Conservation (phyloP, 2,329 filamentous ascomycete species). For the Sporothrix pallida region DNA sequence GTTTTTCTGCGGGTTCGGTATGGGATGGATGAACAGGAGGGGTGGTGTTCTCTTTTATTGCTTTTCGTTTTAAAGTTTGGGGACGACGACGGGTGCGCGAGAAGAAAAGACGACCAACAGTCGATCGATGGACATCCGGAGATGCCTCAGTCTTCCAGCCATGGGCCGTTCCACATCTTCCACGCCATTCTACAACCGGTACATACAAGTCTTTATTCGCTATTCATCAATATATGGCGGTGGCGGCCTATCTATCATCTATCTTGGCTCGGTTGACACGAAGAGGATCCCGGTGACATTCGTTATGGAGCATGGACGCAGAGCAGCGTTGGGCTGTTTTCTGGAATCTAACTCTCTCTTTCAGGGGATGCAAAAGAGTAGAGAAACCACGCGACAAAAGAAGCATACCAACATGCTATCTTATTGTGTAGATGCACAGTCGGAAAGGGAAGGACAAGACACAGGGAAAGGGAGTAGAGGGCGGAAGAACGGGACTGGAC, state of each 20-base stretch:
- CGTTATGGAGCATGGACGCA: background rate
- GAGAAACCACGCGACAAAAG: constrained; percentile 6
- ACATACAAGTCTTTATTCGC: constrained; percentile 19
- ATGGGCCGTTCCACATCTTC: constrained; percentile 1
- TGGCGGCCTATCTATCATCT: background rate
- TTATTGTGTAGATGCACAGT: constrained; percentile 21
- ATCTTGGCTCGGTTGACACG: constrained; percentile 7
- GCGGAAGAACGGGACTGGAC: constrained; percentile 6
- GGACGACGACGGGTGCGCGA: background rate
- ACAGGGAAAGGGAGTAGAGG: constrained; percentile 15
- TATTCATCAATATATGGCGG: constrained; percentile 17
- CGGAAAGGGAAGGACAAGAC: constrained; percentile 26
- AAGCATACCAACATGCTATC: constrained; percentile 16
- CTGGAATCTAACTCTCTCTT: background rate
- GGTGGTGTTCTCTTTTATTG: constrained; percentile 17
- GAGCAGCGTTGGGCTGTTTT: constrained; percentile 1
- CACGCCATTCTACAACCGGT: constrained; percentile 19
- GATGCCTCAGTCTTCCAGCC: constrained; percentile 20
- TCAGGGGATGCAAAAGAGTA: background rate
- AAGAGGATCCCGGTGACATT: constrained; percentile 14
- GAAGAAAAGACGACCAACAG: background rate
- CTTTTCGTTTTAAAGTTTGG: background rate
- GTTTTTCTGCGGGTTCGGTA: background rate
- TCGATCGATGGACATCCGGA: background rate
- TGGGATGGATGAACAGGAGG: constrained; percentile 9